Evolutionary conservation across 306 rosid genomes (phyloP).

Genomic region (peach (Prunus persica)): Prunus_persica_NCBIv2 NC_034012.1:24063001-24063500

Average conservation of each 20-base stretch:
- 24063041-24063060: conserved; percentile 43
- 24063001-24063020: conserved; percentile 67
- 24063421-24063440: conserved; percentile 26
- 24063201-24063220: conserved; percentile 62
- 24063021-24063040: conserved; percentile 56
- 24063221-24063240: conserved; percentile 62
- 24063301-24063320: conserved; percentile 77
- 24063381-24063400: conserved; percentile 58
- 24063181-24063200: conserved; percentile 75
- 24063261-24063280: conserved; percentile 71
- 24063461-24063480: conserved; percentile 45
- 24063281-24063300: conserved; percentile 86
- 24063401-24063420: conserved; percentile 60
- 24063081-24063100: conserved; percentile 80
- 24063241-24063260: conserved; percentile 75
- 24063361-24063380: conserved; percentile 63
- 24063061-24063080: conserved; percentile 69
- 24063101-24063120: conserved; percentile 64
- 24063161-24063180: conserved; percentile 64
- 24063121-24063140: conserved; percentile 72
- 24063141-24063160: conserved; percentile 75
- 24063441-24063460: conserved; percentile 37
- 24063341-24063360: conserved; percentile 61
- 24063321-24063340: conserved; percentile 61
- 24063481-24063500: conserved; percentile 52